These are phyloP conservation scores for Trametes maxima DNA, from an alignment of 768 basidiomycete species.

Conservation along the genomic window DNA sequence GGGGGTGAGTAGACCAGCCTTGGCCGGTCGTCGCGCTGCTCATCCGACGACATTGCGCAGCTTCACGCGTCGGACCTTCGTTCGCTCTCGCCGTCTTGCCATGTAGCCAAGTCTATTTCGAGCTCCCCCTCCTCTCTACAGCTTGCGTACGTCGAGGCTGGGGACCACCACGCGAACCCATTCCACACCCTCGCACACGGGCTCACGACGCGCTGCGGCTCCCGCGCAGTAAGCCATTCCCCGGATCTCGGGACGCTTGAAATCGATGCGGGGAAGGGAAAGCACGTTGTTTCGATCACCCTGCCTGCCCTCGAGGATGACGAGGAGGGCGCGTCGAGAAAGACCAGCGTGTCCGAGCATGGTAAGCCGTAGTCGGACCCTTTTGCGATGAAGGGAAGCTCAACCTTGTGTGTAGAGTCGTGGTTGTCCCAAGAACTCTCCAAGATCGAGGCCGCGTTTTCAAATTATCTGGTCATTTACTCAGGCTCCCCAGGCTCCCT, in stretches of 20 bases:
- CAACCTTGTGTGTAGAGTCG: slow-evolving; percentile 19
- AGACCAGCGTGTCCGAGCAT: slow-evolving; percentile 50
- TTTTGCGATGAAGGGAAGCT: not conserved
- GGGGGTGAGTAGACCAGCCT: slow-evolving; percentile 51
- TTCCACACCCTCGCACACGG: slow-evolving; percentile 42
- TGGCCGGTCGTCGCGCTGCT: not conserved
- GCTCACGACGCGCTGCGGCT: slow-evolving; percentile 56
- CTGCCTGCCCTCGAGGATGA: slow-evolving; percentile 51
- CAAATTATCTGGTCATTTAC: slow-evolving; percentile 68
- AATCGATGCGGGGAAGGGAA: slow-evolving; percentile 49
- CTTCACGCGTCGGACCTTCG: slow-evolving; percentile 79
- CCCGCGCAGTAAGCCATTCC: slow-evolving; percentile 42
- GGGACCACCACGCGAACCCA: slow-evolving; percentile 30
- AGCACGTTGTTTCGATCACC: slow-evolving; percentile 58
- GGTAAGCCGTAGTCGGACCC: slow-evolving; percentile 40
- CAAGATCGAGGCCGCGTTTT: slow-evolving; percentile 48
- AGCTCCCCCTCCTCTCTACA: slow-evolving; percentile 59
- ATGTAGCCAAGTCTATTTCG: slow-evolving; percentile 49
- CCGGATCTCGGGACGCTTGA: slow-evolving; percentile 20
- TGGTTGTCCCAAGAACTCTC: slow-evolving; percentile 46
- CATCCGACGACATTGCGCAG: slow-evolving; percentile 38
- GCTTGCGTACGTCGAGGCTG: slow-evolving; percentile 57
- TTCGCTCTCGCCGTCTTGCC: slow-evolving; percentile 52
- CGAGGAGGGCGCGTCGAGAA: slow-evolving; percentile 44
- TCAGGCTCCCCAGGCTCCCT: slow-evolving; percentile 50